A percentile compares a stretch with the other conserved stretches of the same genome.
These are phyloP conservation scores for Inonotus obliquus DNA, from an alignment of 1,284 basidiomycete species.

Conservation along the genomic window DNA sequence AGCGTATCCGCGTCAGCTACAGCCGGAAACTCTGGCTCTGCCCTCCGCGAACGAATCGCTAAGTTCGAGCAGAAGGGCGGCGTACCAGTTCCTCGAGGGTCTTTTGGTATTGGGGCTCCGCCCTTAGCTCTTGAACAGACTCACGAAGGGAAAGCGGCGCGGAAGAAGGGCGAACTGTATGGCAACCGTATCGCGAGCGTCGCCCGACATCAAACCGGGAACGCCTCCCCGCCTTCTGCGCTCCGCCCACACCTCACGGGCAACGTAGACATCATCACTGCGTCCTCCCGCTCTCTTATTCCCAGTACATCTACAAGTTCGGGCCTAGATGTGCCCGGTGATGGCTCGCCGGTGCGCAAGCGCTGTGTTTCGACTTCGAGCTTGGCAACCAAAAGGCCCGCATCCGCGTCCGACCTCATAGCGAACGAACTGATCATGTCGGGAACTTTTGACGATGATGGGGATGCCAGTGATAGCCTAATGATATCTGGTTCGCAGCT, in stretches of 20 bases:
- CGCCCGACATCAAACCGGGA: not conserved
- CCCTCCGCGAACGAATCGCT: conserved; percentile 66
- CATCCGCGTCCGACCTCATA: not conserved
- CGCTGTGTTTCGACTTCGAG: conserved; percentile 16
- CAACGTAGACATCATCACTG: not conserved
- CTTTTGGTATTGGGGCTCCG: conserved; percentile 66
- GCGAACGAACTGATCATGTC: not conserved
- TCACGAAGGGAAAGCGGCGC: conserved; percentile 39
- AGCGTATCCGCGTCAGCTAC: not conserved
- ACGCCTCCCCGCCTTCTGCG: conserved; percentile 4
- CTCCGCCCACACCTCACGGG: conserved; percentile 6
- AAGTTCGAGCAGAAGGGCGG: conserved; percentile 74
- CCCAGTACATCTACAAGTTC: not conserved
- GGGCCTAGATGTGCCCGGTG: not conserved
- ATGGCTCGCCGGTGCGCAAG: conserved; percentile 14
- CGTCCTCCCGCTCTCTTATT: not conserved
- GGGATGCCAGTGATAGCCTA: not conserved
- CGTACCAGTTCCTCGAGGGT: conserved; percentile 65
- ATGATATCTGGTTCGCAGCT: not conserved
- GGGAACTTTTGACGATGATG: not conserved
- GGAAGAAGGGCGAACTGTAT: conserved; percentile 59
- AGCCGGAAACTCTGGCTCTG: conserved; percentile 29
- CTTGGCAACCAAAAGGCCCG: not conserved
- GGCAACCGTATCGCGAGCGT: conserved; percentile 53
- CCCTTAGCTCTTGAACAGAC: conserved; percentile 29